Evolutionary conservation across 768 basidiomycete genomes (phyloP).

Genomic region (Boletales sp.): DNA sequence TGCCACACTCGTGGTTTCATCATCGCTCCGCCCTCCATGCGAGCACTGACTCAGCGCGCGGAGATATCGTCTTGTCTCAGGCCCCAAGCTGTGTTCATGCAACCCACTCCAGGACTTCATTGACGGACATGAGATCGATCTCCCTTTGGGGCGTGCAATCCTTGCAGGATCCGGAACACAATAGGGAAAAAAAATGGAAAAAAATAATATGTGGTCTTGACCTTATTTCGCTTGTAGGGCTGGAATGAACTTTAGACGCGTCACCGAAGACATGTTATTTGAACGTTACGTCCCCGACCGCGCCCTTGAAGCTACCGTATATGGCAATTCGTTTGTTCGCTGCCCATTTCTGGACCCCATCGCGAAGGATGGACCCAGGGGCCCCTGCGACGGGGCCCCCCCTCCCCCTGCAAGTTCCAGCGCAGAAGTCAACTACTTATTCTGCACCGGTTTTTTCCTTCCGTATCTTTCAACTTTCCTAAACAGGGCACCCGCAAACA

Average conservation of each 20-base stretch:
- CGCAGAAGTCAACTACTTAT: constrained; percentile 31
- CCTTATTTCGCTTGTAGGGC: constrained; percentile 25
- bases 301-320: constrained; percentile 36
- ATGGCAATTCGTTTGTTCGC: constrained; percentile 36
- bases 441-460: constrained; percentile 24
- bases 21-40: not conserved
- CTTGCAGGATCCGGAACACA: not conserved
- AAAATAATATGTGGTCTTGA: constrained; percentile 20
- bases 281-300: constrained; percentile 29
- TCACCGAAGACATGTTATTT: constrained; percentile 24
- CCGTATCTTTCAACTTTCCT: constrained; percentile 33
- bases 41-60: constrained; percentile 10
- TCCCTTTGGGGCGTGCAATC: too few relatives aligned
- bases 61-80: constrained; percentile 12
- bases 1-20: constrained; percentile 23
- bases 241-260: constrained; percentile 26
- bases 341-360: constrained; percentile 30
- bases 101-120: constrained; percentile 8
- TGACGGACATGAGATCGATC: constrained; percentile 21
- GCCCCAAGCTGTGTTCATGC: constrained; percentile 10
- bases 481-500: constrained; percentile 26
- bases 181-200: constrained; percentile 7
- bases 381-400: constrained; percentile 22
- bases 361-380: constrained; percentile 20
- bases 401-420: constrained; percentile 28